Base-by-base conservation (phyloP, 345 rosid genomes). In the Populus deltoides region DNA sequence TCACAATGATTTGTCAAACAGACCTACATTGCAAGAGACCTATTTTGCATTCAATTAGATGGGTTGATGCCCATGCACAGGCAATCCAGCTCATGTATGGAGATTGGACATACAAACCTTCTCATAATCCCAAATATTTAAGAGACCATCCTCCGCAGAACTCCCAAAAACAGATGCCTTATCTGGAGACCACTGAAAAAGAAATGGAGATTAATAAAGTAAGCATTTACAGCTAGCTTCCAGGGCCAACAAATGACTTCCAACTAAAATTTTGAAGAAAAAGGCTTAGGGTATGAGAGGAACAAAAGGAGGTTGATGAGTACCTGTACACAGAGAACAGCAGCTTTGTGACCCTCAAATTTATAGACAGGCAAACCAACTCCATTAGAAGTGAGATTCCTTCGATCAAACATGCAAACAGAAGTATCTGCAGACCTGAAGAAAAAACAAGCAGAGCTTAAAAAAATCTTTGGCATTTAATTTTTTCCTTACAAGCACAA, bases 281-380 rank as follows among this genome's bases (percentile, higher is more conserved):
- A 24, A 24, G 2, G 27, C 4, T n/a, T n/a, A 18, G 55, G 27
- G 18, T 2, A 20, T 1, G 43, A 43, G 11, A 63, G 20, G 59
- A 66, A n/a, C 27, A 59, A 59, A 67, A 33, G 5, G 38, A 25
- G 6, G 67, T 25, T 47, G 70, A 78, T 70, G 55, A 36, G 67
- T 77, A 90, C 98, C 98, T 94, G 98, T 63, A 94, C 98, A 75
- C 92, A 94, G 39, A 93, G 91, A 76, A 94, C 98, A 81, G 98
- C 95, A 67, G 97, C 97, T 72, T 78, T 87, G 83, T 93, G 98
- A 43, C 98, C 97, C 82, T 94, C 97, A 86, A 94, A 94, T 79
- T 79, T 94, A 78, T 88, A 75, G 75, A 93, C 83, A 62, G 97
- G 98, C 2, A 91, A 80, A 39, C 97, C 95, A 75, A 88, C 88